Base-by-base conservation (phyloP, 2,329 filamentous ascomycete species). In the Botryotinia globosa region DNA sequence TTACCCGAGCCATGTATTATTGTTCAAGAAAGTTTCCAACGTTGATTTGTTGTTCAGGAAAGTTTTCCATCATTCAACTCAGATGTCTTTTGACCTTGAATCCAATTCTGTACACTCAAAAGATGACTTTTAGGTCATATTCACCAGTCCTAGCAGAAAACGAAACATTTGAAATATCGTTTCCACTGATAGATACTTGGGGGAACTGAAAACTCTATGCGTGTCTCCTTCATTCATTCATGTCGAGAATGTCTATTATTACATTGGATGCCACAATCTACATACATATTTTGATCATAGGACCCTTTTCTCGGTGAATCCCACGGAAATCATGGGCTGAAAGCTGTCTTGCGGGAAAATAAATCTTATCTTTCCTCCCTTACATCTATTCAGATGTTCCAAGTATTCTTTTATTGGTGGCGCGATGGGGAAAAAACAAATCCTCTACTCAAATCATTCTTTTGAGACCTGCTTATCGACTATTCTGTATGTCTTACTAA, bases 321-420 rank as follows among this genome's bases (percentile, higher is more conserved):
- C 39, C 32, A 29, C n/a, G 22, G 29, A 25, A n/a, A 39, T 29
- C 3, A 16, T 42, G 48, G 12, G 25, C 34, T 42, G 45, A 32
- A 42, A 42, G 25, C n/a, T 29, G 9, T 32, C 10, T 61, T 39
- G 12, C 9, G 12, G 2, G 34, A 20, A 34, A 14, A 37, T 20
- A 25, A 61, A 37, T 39, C 25, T 42, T 39, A 20, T 63, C 61
- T 63, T 22, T 12, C 16, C 42, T n/a, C 48, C 65, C 65, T 67
- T 67, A 32, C 65, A 56, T 67, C 3, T 25, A 56, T 67, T 42
- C 6, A 25, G n/a, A 56, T 56, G 29, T 32, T 67, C 16, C 48
- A 56, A 42, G 34, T 16, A 22, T n/a, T 4, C 8, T 39, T 20
- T 25, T 67, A 67, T 67, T 67, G 65, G 65, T 67, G 65, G 65